A percentile compares a stretch with the other conserved stretches of the same genome.
Conservation (phyloP, 106 monocot genomes). For the Dendrobium huoshanense region DNA sequence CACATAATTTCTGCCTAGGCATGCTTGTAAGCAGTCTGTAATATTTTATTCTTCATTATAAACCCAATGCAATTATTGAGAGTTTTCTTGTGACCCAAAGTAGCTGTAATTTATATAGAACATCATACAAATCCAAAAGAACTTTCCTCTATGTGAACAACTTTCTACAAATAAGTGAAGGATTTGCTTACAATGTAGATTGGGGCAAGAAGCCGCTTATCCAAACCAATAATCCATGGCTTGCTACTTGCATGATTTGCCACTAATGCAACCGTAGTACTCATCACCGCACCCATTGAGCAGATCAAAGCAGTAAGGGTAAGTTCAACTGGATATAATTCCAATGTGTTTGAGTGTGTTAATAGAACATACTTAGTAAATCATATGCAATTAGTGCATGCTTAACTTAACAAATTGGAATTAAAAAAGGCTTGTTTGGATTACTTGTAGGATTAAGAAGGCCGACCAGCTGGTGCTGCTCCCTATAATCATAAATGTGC, state of each 20-base stretch:
- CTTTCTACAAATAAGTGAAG: background rate
- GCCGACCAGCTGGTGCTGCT: conserved; percentile 45
- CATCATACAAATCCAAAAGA: background rate
- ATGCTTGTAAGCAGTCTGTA: no score
- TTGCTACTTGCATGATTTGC: background rate
- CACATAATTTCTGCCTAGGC: no score
- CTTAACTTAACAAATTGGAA: background rate
- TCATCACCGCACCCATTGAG: conserved; percentile 6
- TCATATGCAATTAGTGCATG: background rate
- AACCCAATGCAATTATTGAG: no score
- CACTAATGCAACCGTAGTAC: background rate
- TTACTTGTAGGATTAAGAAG: conserved; percentile 64
- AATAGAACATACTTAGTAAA: background rate
- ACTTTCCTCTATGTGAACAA: background rate
- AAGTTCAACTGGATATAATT: conserved; percentile 10
- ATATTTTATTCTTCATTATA: no score
- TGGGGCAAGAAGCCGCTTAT: conserved; percentile 5
- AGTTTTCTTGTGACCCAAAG: no score
- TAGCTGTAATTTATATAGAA: no score
- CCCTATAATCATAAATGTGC: conserved; percentile 21
- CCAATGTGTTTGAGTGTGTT: conserved; percentile 14
- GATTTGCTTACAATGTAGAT: conserved; percentile 11
- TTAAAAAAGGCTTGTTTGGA: no score
- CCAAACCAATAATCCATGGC: conserved; percentile 20
- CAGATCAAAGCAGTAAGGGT: conserved; percentile 12